These are phyloP conservation scores for Claviceps arundinis DNA, from an alignment of 2,329 filamentous ascomycete species.

Conservation along the genomic window DNA sequence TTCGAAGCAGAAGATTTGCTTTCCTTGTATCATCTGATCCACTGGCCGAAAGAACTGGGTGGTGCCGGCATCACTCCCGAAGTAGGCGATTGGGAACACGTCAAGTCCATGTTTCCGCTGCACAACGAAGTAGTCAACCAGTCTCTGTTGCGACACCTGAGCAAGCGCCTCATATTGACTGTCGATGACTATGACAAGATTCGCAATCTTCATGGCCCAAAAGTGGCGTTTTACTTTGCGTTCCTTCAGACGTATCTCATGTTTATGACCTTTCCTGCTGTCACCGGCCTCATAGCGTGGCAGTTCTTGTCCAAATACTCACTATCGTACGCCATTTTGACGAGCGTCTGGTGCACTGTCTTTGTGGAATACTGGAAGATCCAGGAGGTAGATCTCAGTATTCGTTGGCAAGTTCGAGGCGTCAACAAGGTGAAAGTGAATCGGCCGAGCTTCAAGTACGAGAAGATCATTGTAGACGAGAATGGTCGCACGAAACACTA, in stretches of 20 bases:
- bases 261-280: conserved; percentile 57
- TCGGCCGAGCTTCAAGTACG: conserved; percentile 50
- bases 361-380: conserved; percentile 76
- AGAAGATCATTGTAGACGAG: conserved; percentile 47
- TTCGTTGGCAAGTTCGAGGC: conserved; percentile 60
- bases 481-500: conserved; percentile 48
- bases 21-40: conserved; percentile 56
- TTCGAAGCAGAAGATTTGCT: conserved; percentile 56
- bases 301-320: conserved; percentile 57
- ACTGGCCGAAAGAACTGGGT: conserved; percentile 41
- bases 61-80: conserved; percentile 49
- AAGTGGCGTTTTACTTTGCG: conserved; percentile 66
- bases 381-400: conserved; percentile 54
- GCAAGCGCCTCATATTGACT: conserved; percentile 36
- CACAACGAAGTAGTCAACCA: conserved; percentile 46
- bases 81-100: conserved; percentile 44
- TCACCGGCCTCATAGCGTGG: conserved; percentile 56
- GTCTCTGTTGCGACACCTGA: conserved; percentile 42
- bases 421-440: conserved; percentile 54
- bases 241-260: conserved; percentile 65
- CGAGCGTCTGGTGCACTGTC: conserved; percentile 55
- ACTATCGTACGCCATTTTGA: conserved; percentile 51
- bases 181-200: conserved; percentile 43
- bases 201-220: conserved; percentile 48
- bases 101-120: conserved; percentile 48